Evolutionary conservation across 2,329 filamentous ascomycete genomes (phyloP).

Genomic region (Colletotrichum sp.): DNA sequence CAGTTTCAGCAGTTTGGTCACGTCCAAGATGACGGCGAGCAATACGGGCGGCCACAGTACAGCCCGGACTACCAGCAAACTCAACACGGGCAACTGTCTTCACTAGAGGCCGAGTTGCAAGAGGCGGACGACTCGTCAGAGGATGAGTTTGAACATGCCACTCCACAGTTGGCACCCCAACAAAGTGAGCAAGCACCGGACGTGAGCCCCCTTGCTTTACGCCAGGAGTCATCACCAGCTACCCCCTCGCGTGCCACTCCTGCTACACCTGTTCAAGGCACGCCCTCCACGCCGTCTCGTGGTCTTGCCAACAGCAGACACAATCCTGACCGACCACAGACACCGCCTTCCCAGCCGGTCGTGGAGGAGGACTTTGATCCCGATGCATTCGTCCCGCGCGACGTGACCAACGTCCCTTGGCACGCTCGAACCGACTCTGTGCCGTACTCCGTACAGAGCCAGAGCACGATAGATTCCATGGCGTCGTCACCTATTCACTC

Average conservation of each 20-base stretch:
- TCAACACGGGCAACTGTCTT: neutral
- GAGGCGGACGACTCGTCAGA: neutral
- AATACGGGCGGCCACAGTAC: neutral
- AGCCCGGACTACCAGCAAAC: neutral
- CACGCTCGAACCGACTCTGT: conserved; percentile 33
- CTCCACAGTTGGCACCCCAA: conserved; percentile 19
- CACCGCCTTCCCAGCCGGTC: conserved; percentile 9
- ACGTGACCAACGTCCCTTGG: conserved; percentile 38
- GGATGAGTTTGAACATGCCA: conserved; percentile 8
- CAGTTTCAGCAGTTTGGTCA: neutral
- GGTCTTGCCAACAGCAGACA: conserved; percentile 33
- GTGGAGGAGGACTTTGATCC: conserved; percentile 17
- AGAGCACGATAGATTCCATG: conserved; percentile 37
- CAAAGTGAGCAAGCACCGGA: conserved; percentile 18
- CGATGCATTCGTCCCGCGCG: conserved; percentile 27
- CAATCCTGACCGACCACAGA: conserved; percentile 26
- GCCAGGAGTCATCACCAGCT: conserved; percentile 10
- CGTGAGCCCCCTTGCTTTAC: conserved; percentile 22
- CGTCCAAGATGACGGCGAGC: neutral
- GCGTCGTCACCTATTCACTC: conserved; percentile 34
- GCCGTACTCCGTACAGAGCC: conserved; percentile 38
- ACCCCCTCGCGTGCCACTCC: conserved; percentile 1
- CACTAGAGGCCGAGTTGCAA: neutral
- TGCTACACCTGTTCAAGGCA: conserved; percentile 19
- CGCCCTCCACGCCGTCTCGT: conserved; percentile 4